Conservation (phyloP, 164 flowering plant genomes). For the Paratinospora sagittata region DNA sequence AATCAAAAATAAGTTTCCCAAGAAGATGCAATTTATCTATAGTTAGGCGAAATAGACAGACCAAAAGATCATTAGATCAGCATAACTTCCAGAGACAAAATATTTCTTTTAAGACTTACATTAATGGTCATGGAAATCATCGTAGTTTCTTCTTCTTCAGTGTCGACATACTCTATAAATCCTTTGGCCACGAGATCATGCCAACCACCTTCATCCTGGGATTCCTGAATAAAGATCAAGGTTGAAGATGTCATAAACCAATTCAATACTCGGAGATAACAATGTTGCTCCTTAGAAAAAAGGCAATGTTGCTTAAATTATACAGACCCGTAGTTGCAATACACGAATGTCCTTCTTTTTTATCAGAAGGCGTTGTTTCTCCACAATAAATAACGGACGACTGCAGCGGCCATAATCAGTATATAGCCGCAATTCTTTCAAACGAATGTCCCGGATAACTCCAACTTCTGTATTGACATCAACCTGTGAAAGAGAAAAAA, state of each 20-base stretch:
- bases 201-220: conserved; percentile 88
- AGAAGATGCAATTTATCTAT: neutral
- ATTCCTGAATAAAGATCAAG: conserved; percentile 43
- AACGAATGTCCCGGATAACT: conserved; percentile 80
- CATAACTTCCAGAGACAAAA: neutral
- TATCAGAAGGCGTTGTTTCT: conserved; percentile 80
- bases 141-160: conserved; percentile 98
- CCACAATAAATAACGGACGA: conserved; percentile 95
- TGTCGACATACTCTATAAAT: conserved; percentile 84
- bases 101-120: conserved; percentile 36
- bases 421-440: conserved; percentile 85
- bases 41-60: neutral
- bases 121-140: conserved; percentile 97
- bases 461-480: conserved; percentile 99
- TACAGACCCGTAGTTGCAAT: conserved; percentile 74
- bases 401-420: conserved; percentile 99
- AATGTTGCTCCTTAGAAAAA: no score
- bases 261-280: neutral
- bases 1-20: conserved; percentile 2
- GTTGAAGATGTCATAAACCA: neutral
- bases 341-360: conserved; percentile 80
- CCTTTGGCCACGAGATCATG: conserved; percentile 92
- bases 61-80: neutral
- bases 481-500: conserved; percentile 41
- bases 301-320: neutral